phyloP scores from a whole-genome alignment of 176 grass and related monocot species.

The Urochloa ruziziensis region DNA sequence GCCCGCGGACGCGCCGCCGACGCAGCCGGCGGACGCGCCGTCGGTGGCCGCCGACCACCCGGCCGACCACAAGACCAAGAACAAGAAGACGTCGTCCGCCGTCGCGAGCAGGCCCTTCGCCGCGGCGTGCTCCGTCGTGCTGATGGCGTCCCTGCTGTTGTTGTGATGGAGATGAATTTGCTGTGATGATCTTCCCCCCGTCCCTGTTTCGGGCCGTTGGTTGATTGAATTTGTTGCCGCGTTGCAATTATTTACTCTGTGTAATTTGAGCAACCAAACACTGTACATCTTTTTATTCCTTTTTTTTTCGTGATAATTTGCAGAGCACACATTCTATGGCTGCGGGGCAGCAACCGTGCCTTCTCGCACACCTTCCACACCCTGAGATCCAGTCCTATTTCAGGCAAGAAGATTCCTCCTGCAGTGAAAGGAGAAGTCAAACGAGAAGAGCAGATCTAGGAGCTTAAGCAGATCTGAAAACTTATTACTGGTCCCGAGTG shows the following conservation, averaged over 20 bases:
- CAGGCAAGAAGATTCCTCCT: background rate
- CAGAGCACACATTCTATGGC: background rate
- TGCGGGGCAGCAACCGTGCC: background rate
- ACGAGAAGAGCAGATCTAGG: slow-evolving; percentile 1
- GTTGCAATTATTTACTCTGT: background rate
- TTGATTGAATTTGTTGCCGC: slow-evolving; percentile 11
- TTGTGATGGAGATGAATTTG: background rate
- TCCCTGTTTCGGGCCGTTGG: background rate
- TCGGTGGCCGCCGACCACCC: slow-evolving; percentile 40
- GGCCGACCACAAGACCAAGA: slow-evolving; percentile 44
- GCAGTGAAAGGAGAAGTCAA: background rate
- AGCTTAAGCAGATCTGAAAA: background rate
- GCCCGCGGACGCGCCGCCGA: slow-evolving; percentile 13
- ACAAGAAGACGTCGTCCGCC: slow-evolving; percentile 17
- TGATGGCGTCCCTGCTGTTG: slow-evolving; percentile 40
- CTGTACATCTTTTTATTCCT: background rate
- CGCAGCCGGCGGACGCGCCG: slow-evolving; percentile 30
- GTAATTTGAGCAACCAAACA: slow-evolving; percentile 17
- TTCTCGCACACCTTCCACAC: background rate
- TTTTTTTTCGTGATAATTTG: background rate
- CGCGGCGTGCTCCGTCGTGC: slow-evolving; percentile 8
- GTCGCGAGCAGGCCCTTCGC: background rate
- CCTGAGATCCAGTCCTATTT: too few relatives aligned
- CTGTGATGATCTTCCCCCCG: too few relatives aligned
- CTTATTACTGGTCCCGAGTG: background rate